A percentile compares a stretch with the other conserved stretches of the same genome.
Evolutionary conservation across 2,329 filamentous ascomycete genomes (phyloP).

Genomic region (Ceratocystis papillata): DNA sequence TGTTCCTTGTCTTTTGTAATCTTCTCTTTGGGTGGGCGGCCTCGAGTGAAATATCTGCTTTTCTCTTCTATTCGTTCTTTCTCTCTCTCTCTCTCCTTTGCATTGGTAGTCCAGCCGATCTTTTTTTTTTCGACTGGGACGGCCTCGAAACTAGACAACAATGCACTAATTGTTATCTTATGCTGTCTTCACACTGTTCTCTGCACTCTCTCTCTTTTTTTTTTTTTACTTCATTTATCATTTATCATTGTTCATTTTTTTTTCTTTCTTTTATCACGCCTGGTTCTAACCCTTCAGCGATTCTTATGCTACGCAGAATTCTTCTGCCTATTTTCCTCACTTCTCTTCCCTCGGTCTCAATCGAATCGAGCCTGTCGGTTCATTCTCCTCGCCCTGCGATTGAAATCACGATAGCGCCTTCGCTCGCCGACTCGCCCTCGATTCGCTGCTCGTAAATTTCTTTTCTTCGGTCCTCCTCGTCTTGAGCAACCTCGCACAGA

Average conservation of each 20-base stretch:
- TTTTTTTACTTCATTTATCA: no score
- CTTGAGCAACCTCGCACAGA: constrained; percentile 4
- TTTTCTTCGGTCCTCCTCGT: background rate
- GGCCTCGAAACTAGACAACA: constrained; percentile 1
- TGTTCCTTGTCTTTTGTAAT: constrained; percentile 2
- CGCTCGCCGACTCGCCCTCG: background rate
- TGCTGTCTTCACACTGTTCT: background rate
- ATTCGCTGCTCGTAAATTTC: background rate
- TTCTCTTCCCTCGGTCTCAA: background rate
- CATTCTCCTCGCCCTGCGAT: background rate
- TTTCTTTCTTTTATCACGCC: background rate
- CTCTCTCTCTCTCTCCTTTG: constrained; percentile 1
- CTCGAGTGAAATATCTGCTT: constrained; percentile 7
- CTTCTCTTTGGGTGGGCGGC: background rate
- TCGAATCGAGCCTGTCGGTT: background rate
- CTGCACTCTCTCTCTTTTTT: background rate
- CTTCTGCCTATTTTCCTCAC: background rate
- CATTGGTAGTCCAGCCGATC: constrained; percentile 8
- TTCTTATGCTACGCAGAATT: background rate
- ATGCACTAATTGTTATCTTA: background rate
- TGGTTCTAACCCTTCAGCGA: background rate
- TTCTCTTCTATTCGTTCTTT: background rate
- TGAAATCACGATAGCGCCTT: background rate
- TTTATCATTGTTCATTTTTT: background rate
- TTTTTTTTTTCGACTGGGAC: constrained; percentile 5